A percentile compares a stretch with the other conserved stretches of the same genome.
These are phyloP conservation scores for Cyberlindnera xylosilytica DNA, from an alignment of 805 yeast genomes.

Conservation along the genomic window DNA sequence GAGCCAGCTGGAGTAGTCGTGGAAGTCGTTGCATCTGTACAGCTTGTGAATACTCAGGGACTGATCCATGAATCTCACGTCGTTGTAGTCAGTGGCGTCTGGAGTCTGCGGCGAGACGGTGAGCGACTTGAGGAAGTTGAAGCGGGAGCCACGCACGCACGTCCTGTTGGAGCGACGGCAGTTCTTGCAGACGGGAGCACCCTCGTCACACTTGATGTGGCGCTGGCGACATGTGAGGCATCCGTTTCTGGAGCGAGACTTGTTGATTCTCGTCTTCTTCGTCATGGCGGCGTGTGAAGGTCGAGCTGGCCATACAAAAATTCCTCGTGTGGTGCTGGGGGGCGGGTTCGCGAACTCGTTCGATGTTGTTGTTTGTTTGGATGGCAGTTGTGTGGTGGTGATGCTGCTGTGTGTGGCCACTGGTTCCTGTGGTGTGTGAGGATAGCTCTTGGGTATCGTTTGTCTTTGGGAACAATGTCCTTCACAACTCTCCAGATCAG, in stretches of 20 bases:
- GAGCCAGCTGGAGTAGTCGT: conserved; percentile 20
- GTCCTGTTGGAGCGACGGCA: conserved; percentile 44
- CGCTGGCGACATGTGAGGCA: conserved; percentile 59
- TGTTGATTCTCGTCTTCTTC: conserved; percentile 7
- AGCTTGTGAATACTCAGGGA: conserved; percentile 20
- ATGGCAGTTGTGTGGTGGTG: background rate
- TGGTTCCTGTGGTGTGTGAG: too few relatives aligned
- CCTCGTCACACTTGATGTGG: conserved; percentile 62
- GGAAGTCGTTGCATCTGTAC: conserved; percentile 17
- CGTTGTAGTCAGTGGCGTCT: background rate
- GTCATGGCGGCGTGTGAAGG: background rate
- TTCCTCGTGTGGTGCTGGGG: too few relatives aligned
- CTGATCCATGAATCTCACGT: conserved; percentile 20
- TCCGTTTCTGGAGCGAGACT: conserved; percentile 36
- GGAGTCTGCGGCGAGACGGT: conserved; percentile 15
- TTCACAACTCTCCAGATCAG: too few relatives aligned
- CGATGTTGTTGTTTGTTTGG: too few relatives aligned
- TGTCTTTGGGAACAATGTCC: too few relatives aligned
- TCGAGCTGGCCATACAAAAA: too few relatives aligned
- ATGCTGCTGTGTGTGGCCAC: too few relatives aligned
- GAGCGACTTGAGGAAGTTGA: conserved; percentile 38
- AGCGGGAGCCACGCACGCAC: conserved; percentile 45
- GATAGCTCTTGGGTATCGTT: too few relatives aligned
- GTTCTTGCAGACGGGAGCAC: conserved; percentile 51
- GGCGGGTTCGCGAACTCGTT: too few relatives aligned